Conservation (phyloP, 495 filamentous ascomycete species). For the Aspergillus bridgeri region DNA sequence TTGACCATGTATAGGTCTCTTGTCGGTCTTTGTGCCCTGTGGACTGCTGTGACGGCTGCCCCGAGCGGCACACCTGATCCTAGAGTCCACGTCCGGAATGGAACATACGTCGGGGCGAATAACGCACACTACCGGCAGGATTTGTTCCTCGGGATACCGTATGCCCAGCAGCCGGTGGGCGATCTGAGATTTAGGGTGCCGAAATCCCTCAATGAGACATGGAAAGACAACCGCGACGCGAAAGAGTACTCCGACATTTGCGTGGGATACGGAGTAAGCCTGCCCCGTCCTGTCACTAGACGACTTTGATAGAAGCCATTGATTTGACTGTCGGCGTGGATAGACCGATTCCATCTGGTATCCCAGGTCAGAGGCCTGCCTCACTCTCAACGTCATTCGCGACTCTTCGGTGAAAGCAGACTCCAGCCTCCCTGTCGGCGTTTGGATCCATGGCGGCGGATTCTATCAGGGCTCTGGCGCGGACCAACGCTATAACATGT, state of each 20-base stretch:
- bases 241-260: constrained; percentile 50
- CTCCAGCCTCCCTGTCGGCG: constrained; percentile 42
- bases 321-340: constrained; percentile 14
- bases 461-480: constrained; percentile 47
- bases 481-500: constrained; percentile 53
- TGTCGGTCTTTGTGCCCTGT: constrained; percentile 4
- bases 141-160: constrained; percentile 55
- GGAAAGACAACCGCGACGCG: constrained; percentile 35
- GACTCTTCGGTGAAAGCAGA: constrained; percentile 31
- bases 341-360: constrained; percentile 46
- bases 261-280: constrained; percentile 40
- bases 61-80: constrained; percentile 8
- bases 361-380: constrained; percentile 49
- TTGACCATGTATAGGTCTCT: constrained; percentile 4
- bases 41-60: constrained; percentile 2
- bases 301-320: background rate
- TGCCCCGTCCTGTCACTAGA: background rate
- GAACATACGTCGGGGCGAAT: constrained; percentile 41
- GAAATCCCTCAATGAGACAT: constrained; percentile 42
- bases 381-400: constrained; percentile 54
- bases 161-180: constrained; percentile 48
- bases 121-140: constrained; percentile 45
- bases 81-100: constrained; percentile 30
- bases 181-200: constrained; percentile 47
- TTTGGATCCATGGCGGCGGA: constrained; percentile 63